A percentile compares a stretch with the other conserved stretches of the same genome.
Conservation (phyloP, 495 filamentous ascomycete genomes). For the Xylaria intraflava region DNA sequence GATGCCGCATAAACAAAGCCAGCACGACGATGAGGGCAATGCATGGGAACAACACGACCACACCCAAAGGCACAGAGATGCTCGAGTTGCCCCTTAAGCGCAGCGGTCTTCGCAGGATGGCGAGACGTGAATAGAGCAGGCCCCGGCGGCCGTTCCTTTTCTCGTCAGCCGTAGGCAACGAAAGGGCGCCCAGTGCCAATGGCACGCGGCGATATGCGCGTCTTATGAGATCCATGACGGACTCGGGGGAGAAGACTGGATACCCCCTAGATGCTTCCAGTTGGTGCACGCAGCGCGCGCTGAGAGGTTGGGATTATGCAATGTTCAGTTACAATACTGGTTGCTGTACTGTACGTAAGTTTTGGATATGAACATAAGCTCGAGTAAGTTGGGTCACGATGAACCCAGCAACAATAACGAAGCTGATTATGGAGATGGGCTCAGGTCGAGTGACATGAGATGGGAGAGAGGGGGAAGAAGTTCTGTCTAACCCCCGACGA, state of each 20-base stretch:
- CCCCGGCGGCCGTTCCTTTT: slow-evolving; percentile 35
- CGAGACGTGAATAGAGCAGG: slow-evolving; percentile 48
- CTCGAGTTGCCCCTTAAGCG: slow-evolving; percentile 90
- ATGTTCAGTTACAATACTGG: slow-evolving; percentile 3
- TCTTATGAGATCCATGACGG: slow-evolving; percentile 50
- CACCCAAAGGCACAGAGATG: slow-evolving; percentile 87
- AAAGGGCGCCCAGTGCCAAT: slow-evolving; percentile 26
- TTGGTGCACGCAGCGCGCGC: slow-evolving; percentile 9
- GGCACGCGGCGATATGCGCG: slow-evolving; percentile 46
- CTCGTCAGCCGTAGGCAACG: slow-evolving; percentile 40
- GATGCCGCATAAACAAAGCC: slow-evolving; percentile 83
- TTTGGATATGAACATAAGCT: not conserved
- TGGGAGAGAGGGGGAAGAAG: not conserved
- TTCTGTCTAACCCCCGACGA: not conserved
- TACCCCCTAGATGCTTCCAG: slow-evolving; percentile 6
- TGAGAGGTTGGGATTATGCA: not conserved
- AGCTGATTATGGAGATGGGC: slow-evolving; percentile 5
- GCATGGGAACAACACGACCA: slow-evolving; percentile 87
- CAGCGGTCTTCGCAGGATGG: slow-evolving; percentile 82
- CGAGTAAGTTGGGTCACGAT: not conserved
- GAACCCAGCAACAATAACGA: not conserved
- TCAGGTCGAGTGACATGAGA: not conserved
- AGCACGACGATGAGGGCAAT: slow-evolving; percentile 88
- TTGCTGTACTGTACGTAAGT: not conserved
- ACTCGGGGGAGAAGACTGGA: slow-evolving; percentile 1